Base-by-base conservation (phyloP, 192 early-diverging fungal genomes). In the Entrophospora sp. region DNA sequence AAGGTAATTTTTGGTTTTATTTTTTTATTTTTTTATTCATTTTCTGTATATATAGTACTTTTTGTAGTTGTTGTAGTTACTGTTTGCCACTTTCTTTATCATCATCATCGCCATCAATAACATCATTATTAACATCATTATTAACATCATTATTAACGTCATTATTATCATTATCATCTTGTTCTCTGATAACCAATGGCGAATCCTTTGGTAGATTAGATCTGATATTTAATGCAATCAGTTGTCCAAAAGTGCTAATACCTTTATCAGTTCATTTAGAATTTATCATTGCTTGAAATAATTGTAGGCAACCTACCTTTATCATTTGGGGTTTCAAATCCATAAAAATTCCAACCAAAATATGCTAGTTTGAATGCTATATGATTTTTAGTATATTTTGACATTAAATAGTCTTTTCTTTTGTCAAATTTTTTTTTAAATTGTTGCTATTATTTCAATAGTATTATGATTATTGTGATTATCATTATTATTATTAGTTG, bases 341-440 rank as follows among this genome's bases (percentile, higher is more conserved):
- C 94, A 68, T 84, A 77, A 78, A 95, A 97, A 27, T 84, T 76
- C 89, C 89, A 92, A 3, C 95, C 95, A 70, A 96, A 80, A 73
- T 97, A 97, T 22, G 92, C 88, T 40, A 97, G 79, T 69, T 88
- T 87, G 61, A 97, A 79, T 5, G 93, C 94, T 16, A 97, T 83
- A 43, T 82, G 84, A 32, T 91, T 84, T 57, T 86, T 77, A 28
- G 88, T 73, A 61, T 94, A 88, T 58, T 81, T 81, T 25, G 75
- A 66, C 80, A 93, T 91, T n/a, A n/a, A n/a, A n/a, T n/a, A n/a
- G n/a, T n/a, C n/a, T n/a, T n/a, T n/a, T n/a, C n/a, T n/a, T n/a
- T n/a, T n/a, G n/a, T n/a, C n/a, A n/a, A n/a, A n/a, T n/a, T n/a
- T n/a, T n/a, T n/a, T n/a, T n/a, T n/a, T n/a, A n/a, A n/a, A n/a